Percentiles rank a stretch among this genome's conserved stretches.
Evolutionary conservation across 345 rosid genomes (phyloP).

Genomic region (Garcia nutans): DNA sequence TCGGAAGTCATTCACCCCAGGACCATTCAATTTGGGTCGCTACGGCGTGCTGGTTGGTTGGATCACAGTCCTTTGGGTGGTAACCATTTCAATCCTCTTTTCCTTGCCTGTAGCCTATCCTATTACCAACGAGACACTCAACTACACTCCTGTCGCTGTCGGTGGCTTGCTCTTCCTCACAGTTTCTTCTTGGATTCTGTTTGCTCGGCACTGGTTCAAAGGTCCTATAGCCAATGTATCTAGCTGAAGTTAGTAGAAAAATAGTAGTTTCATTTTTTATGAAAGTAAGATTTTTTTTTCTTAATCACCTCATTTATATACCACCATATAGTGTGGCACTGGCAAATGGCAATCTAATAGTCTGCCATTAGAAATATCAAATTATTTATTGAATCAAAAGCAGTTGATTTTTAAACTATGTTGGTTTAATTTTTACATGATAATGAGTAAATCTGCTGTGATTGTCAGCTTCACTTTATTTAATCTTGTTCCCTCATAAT

Average conservation of each 20-base stretch:
- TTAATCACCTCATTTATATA: not conserved
- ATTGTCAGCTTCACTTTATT: not conserved
- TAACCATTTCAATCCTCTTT: conserved; percentile 81
- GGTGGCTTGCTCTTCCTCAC: conserved; percentile 61
- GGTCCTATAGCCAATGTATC: conserved; percentile 75
- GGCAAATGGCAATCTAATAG: not conserved
- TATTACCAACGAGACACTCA: conserved; percentile 68
- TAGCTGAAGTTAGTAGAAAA: conserved; percentile 19
- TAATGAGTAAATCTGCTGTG: not conserved
- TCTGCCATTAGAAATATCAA: not conserved
- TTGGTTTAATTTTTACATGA: not conserved
- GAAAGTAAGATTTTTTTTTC: not conserved
- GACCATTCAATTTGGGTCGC: conserved; percentile 88
- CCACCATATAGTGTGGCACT: not conserved
- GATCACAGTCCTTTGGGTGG: conserved; percentile 90
- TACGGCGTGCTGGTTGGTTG: conserved; percentile 68
- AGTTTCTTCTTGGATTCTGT: conserved; percentile 58
- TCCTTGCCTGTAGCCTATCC: conserved; percentile 93
- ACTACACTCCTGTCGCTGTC: conserved; percentile 92
- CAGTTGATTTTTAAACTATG: not conserved
- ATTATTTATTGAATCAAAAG: not conserved
- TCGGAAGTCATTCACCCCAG: conserved; percentile 61
- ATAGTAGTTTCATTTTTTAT: not conserved
- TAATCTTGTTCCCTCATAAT: not conserved
- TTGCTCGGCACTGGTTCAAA: conserved; percentile 78